Evolutionary conservation across 2,329 filamentous ascomycete species (phyloP), one percentile per base, ranked within the genome.

Genomic region (Microdochium nivale): DNA sequence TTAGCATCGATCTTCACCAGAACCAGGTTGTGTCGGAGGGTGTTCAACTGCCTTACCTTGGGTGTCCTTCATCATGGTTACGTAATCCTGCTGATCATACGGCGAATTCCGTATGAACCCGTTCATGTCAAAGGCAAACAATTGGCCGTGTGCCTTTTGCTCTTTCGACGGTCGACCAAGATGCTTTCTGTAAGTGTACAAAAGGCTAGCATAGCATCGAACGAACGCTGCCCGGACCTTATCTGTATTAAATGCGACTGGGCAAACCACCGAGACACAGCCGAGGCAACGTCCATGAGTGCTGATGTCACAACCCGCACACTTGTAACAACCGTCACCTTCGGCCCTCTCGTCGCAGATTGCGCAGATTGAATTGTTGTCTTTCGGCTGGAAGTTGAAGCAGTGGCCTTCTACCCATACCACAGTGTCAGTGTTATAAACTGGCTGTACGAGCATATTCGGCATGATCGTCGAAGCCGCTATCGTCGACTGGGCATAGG

Each of bases 401-500:
- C 87, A 91, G 70, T 94, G 88, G 0, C 88, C 88, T 66, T 94
- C 88, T 1, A 90, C 86, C 88, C 88, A 94, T 48, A 89, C 83
- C 0, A 80, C 88, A 1, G 83, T 88, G 48, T 90, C 86, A 0
- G 87, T 90, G 62, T 92, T 89, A 47, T 76, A 76, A 8, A 92
- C 88, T 1, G 86, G 86, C 61, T 91, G 87, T 55, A 90, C 79
- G 54, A 89, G 79, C 79, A 90, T 86, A 60, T 84, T 87, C 33
- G 89, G 88, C 88, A 94, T 91, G 59, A 94, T 84, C 2, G 88
- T 94, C 7, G 87, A 91, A 8, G 88, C 88, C 2, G 88, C 88
- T 47, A 94, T 71, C 0, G 89, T 94, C n/a, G 88, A 92, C 60
- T 88, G 86, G 1, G 88, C 88, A 62, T 94, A 94, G 2, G 88